Evolutionary conservation across 495 filamentous ascomycete genomes (phyloP).

Genomic region (Penicillium waksmanii): DNA sequence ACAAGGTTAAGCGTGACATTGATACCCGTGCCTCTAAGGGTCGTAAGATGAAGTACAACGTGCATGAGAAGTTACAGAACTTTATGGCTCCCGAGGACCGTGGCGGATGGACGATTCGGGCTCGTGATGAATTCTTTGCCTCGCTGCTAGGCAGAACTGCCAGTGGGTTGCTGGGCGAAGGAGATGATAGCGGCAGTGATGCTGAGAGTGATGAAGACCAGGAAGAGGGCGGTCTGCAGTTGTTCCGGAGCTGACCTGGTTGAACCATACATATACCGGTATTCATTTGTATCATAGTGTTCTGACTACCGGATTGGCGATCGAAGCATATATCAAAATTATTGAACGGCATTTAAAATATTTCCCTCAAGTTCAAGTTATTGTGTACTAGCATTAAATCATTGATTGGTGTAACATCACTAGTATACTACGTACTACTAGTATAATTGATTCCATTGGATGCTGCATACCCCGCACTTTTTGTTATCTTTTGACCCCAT

Average conservation of each 20-base stretch:
- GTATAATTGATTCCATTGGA: background rate
- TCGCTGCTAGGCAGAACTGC: conserved; percentile 75
- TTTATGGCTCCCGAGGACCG: conserved; percentile 95
- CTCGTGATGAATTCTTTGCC: conserved; percentile 85
- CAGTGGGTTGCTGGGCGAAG: conserved; percentile 73
- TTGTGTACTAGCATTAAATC: too few relatives aligned
- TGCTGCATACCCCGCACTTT: background rate
- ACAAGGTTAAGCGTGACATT: conserved; percentile 78
- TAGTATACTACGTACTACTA: background rate
- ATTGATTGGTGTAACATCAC: background rate
- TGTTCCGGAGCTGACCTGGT: conserved; percentile 65
- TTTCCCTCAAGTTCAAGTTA: background rate
- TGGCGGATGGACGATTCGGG: conserved; percentile 72
- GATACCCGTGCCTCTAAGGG: conserved; percentile 97
- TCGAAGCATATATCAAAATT: conserved; percentile 4
- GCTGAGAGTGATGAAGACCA: conserved; percentile 58
- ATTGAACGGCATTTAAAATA: background rate
- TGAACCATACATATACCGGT: background rate
- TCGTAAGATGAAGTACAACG: conserved; percentile 86
- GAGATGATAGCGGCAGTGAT: conserved; percentile 53
- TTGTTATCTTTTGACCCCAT: background rate
- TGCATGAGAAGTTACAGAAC: conserved; percentile 96
- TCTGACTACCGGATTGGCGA: background rate
- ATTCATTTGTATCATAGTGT: conserved; percentile 3
- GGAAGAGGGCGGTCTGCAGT: conserved; percentile 71